A percentile compares a stretch with the other conserved stretches of the same genome.
Evolutionary conservation across 2,329 filamentous ascomycete species (phyloP).

Genomic region (Cladophialophora chaetospira): DNA sequence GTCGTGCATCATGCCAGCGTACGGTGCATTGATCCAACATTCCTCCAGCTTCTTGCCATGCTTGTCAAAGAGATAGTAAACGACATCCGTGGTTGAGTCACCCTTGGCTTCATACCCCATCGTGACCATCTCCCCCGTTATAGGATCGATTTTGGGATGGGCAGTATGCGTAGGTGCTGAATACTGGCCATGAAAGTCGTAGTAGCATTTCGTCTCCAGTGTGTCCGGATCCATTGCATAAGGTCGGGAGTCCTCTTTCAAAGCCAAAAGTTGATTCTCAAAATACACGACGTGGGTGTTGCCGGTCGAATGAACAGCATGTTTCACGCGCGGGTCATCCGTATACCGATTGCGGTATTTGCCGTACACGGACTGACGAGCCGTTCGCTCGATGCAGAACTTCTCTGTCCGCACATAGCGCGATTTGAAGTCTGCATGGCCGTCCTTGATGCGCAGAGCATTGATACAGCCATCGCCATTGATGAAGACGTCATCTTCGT

Average conservation of each 20-base stretch:
- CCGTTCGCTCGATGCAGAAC: slow-evolving; percentile 43
- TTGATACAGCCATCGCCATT: slow-evolving; percentile 49
- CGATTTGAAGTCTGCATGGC: slow-evolving; percentile 47
- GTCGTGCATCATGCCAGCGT: slow-evolving; percentile 57
- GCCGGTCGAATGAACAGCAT: slow-evolving; percentile 57
- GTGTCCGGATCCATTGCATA: slow-evolving; percentile 51
- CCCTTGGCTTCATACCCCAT: slow-evolving; percentile 47
- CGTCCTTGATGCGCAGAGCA: slow-evolving; percentile 45
- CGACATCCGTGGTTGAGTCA: slow-evolving; percentile 44
- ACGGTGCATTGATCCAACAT: slow-evolving; percentile 53
- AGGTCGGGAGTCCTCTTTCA: slow-evolving; percentile 56
- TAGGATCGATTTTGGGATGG: slow-evolving; percentile 56
- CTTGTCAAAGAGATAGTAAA: slow-evolving; percentile 49
- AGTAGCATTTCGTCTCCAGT: slow-evolving; percentile 50
- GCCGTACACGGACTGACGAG: slow-evolving; percentile 51
- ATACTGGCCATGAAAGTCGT: slow-evolving; percentile 56
- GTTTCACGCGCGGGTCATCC: slow-evolving; percentile 52
- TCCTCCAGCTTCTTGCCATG: slow-evolving; percentile 51
- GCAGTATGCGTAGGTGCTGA: slow-evolving; percentile 52
- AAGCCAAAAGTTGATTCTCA: slow-evolving; percentile 49
- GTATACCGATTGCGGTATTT: slow-evolving; percentile 61
- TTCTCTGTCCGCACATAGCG: slow-evolving; percentile 48
- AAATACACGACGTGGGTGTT: slow-evolving; percentile 63
- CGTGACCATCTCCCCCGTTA: slow-evolving; percentile 55
- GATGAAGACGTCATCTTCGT: slow-evolving; percentile 57